Conservation (phyloP, 1,284 basidiomycete species). For the Tranzscheliella williamsii region DNA sequence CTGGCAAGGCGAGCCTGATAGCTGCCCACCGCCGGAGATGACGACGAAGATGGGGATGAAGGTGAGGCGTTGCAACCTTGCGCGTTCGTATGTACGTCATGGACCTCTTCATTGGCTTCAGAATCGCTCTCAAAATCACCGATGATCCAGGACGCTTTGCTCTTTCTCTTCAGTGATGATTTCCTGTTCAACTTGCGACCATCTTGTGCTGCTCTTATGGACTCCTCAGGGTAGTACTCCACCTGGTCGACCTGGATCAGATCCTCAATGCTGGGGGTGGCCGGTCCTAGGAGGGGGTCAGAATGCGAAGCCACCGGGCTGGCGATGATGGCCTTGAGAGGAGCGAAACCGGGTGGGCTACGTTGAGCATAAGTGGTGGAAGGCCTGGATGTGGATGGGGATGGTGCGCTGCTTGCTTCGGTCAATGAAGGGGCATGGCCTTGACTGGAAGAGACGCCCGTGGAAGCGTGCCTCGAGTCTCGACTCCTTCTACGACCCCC, state of each 20-base stretch:
- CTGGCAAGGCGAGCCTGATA: conserved; percentile 33
- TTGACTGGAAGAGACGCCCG: conserved; percentile 14
- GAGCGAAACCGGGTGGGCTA: conserved; percentile 18
- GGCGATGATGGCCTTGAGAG: conserved; percentile 18
- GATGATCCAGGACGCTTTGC: conserved; percentile 26
- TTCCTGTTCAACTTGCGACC: conserved; percentile 6
- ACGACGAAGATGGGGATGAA: conserved; percentile 12
- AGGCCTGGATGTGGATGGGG: conserved; percentile 19
- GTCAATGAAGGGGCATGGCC: conserved; percentile 15
- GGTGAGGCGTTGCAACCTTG: conserved; percentile 3
- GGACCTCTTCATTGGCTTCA: conserved; percentile 21
- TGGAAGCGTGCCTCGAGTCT: conserved; percentile 1
- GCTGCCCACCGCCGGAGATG: conserved; percentile 7
- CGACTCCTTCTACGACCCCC: not conserved
- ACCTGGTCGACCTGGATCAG: conserved; percentile 31
- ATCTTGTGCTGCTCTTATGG: conserved; percentile 13
- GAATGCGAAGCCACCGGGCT: conserved; percentile 21
- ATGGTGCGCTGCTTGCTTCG: conserved; percentile 18
- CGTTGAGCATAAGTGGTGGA: conserved; percentile 26
- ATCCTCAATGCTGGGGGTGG: conserved; percentile 29
- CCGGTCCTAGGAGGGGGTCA: conserved; percentile 16
- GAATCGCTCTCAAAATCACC: conserved; percentile 36
- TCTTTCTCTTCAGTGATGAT: conserved; percentile 21
- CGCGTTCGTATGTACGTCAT: too few relatives aligned
- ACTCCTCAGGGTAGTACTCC: conserved; percentile 27